Base-by-base conservation (phyloP, 2,329 filamentous ascomycete species). In the Ophiostoma piceae region DNA sequence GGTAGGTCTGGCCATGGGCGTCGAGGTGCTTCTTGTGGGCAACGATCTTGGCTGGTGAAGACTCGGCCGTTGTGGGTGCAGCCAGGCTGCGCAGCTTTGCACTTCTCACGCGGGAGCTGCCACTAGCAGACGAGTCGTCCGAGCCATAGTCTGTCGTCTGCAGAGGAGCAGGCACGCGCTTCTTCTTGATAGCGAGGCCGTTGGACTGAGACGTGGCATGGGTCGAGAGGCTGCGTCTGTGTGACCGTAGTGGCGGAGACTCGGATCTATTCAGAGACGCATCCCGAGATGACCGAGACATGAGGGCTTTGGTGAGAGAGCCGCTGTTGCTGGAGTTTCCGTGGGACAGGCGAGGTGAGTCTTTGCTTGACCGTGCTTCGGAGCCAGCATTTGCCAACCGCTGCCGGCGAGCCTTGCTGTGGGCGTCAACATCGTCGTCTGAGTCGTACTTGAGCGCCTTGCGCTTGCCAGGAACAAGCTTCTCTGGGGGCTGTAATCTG, bases 1-100 rank as follows among this genome's bases (percentile, higher is more conserved):
- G 83, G 68, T 90, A 87, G 4, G 95, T 99, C 74, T 96, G 91
- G 29, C 95, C 95, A 77, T 96, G 96, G 69, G 92, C 91, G 79
- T 98, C 95, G 29, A 94, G 88, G 76, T 94, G 90, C 75, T 95
- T 94, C 78, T 94, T 96, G 77, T 92, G 90, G 1, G 87, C 87
- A 0, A 81, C 81, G 78, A 92, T 87, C 74, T 90, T 88, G 74
- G 88, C 85, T 71, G 91, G 84, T 67, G 92, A 88, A 74, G 87
- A 82, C 71, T 89, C 84, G 73, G 86, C 82, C 3, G 85, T 84
- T 12, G 83, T 81, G 8, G 86, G 84, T 0, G 85, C 85, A 57
- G 84, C 82, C 22, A 88, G 78, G 73, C 81, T 84, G 66, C 85
- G 84, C 68, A 87, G 75, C 72, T 86, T 87, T 62, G 86, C 85